Base-by-base conservation (phyloP, 2,329 filamentous ascomycete genomes). In the Fusarium luffae region DNA sequence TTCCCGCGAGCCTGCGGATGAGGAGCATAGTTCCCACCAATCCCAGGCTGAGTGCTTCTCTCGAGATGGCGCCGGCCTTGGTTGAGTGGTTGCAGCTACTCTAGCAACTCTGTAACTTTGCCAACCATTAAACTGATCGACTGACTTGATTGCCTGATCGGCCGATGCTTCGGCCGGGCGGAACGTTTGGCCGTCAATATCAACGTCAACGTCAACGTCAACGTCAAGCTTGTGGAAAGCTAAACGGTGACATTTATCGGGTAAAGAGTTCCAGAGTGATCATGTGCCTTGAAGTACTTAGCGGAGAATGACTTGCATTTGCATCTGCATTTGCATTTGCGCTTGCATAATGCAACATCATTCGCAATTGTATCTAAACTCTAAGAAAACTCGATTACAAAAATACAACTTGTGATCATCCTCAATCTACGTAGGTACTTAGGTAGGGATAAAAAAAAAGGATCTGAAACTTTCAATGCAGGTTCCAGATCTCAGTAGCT, bases 261-360 rank as follows among this genome's bases (percentile, higher is more conserved):
- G 13, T 44, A 28, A n/a, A 14, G 40, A 40, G 59, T 51, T 59
- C 42, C 32, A 47, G 43, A 18, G 7, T 50, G 9, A 34, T 49
- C 21, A 23, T 8, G 10, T 16, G 37, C 18, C 6, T n/a, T 49
- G 30, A 23, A 40, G 27, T 18, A 42, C 23, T 40, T 43, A 14
- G 3, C 13, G 32, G 44, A 21, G 54, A 16, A 30, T 23, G 21
- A 50, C 60, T 37, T 48, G 56, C 18, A 43, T 37, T 46, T 42
- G 27, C 27, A 28, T 12, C 12, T 48, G 49, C 55, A 47, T 63
- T 47, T 27, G 27, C 27, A 27, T 10, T 27, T 27, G 27, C 27
- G 11, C 11, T 28, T 48, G 49, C 55, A 47, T 63, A 23, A 66
- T 68, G 54, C 59, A 64, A 64, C 51, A 57, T 68, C 58, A 66